Evolutionary conservation across 805 yeast genomes (phyloP), one percentile per base, ranked within the genome.

Genomic region (Metschnikowia continentalis): DNA sequence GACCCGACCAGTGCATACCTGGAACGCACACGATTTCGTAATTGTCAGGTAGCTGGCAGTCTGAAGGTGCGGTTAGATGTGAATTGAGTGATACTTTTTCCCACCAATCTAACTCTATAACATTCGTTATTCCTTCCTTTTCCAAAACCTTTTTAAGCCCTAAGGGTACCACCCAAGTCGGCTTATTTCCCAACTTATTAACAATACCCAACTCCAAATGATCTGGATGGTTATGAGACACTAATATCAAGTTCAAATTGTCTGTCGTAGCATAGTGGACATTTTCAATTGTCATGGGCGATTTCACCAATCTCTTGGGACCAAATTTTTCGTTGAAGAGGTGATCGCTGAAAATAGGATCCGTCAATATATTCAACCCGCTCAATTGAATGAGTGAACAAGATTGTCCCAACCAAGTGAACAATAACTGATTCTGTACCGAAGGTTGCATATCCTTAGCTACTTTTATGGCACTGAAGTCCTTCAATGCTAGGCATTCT

Each of bases 1-100:
- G 70, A 0, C 98, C 98, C 1, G 96, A 87, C 98, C 98, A 92
- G 68, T 92, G 98, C 95, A 86, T 86, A 0, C 97, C 90, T 0
- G 98, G 98, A 0, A 94, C 79, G 66, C 97, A 88, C 1, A 88
- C 91, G 15, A 92, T 74, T 57, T 88, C 90, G 72, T 86, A 90
- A 6, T 72, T 73, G 52, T 83, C 83, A 0, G 68, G 61, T 7
- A 70, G 46, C 15, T 32, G 38, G 22, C 38, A 11, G 5, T 63
- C 61, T 5, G 5, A 13, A 10, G 67, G 63, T 11, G 30, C 48
- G 19, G 62, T 65, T 2, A 80, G 70, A 15, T 76, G 75, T 30
- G 77, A 69, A 48, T 68, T 69, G 33, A 74, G 54, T 2, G 63
- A 56, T 2, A 69, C 19, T 1, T 64, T 54, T 26, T 90, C 90